phyloP scores from a whole-genome alignment of 2,329 filamentous ascomycete species.

The Trichoderma sp. region DNA sequence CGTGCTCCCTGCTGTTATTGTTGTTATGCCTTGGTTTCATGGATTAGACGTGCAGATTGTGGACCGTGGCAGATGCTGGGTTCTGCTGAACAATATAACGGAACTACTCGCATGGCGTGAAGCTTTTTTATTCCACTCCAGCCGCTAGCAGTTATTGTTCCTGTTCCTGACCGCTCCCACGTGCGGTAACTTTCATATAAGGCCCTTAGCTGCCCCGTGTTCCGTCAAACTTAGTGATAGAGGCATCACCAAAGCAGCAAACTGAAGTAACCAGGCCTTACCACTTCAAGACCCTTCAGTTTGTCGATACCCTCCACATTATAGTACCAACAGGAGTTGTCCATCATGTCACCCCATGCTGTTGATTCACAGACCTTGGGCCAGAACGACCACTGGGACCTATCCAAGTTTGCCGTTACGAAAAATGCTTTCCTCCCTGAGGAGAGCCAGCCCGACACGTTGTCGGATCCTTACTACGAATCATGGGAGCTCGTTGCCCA shows the following conservation, averaged over 20 bases:
- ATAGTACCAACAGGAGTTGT: neutral
- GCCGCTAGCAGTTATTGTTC: neutral
- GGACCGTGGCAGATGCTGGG: neutral
- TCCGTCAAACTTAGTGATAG: neutral
- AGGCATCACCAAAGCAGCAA: neutral
- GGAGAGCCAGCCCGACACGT: slow-evolving; percentile 64
- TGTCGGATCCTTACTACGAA: slow-evolving; percentile 74
- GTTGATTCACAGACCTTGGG: slow-evolving; percentile 34
- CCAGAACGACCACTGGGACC: slow-evolving; percentile 35
- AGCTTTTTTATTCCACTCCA: neutral
- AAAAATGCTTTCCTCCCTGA: slow-evolving; percentile 78
- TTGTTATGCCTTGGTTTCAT: neutral
- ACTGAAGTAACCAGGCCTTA: neutral
- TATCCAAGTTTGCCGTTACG: slow-evolving; percentile 46
- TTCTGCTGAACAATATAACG: neutral
- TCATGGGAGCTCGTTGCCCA: slow-evolving; percentile 76
- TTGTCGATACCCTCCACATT: neutral
- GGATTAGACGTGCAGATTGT: neutral
- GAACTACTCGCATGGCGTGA: slow-evolving; percentile 15
- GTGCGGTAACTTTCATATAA: slow-evolving; percentile 6
- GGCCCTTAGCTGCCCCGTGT: neutral
- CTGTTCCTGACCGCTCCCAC: neutral
- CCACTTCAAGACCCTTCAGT: neutral
- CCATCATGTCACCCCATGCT: slow-evolving; percentile 50
- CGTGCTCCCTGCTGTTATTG: neutral